Conservation (phyloP, 2,329 filamentous ascomycete genomes). For the Cadophora sp. region DNA sequence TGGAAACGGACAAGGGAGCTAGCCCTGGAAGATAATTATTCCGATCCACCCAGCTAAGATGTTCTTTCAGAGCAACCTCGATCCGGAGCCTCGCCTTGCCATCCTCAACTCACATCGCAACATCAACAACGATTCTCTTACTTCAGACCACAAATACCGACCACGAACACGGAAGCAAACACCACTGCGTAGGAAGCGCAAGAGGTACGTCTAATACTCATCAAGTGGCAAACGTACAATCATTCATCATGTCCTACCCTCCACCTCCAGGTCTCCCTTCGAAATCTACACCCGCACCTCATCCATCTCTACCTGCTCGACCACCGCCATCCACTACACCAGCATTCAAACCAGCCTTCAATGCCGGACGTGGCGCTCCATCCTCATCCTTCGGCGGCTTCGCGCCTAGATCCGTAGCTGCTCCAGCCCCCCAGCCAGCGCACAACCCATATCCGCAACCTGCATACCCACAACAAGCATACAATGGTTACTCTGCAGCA, state of each 20-base stretch:
- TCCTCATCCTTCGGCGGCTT: constrained; percentile 56
- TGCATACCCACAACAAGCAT: constrained; percentile 34
- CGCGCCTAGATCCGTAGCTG: constrained; percentile 64
- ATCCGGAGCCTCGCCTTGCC: background rate
- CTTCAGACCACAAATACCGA: background rate
- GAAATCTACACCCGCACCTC: constrained; percentile 50
- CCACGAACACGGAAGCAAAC: background rate
- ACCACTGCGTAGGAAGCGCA: constrained; percentile 42
- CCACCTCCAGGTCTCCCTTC: constrained; percentile 76
- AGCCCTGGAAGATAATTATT: background rate
- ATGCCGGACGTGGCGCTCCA: constrained; percentile 34
- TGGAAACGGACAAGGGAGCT: no score
- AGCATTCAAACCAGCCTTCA: constrained; percentile 40
- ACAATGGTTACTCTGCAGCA: constrained; percentile 37
- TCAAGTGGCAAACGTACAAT: constrained; percentile 43
- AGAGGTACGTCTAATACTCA: constrained; percentile 48
- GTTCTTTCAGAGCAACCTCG: background rate
- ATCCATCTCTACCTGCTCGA: constrained; percentile 77
- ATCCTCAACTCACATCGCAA: constrained; percentile 2
- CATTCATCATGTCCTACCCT: constrained; percentile 84
- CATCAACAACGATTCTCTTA: background rate
- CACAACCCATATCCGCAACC: constrained; percentile 36
- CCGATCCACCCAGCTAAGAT: background rate
- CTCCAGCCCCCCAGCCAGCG: constrained; percentile 34
- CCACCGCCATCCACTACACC: constrained; percentile 65